Percentiles rank a stretch among this genome's conserved stretches.
Conservation (phyloP, 2,329 filamentous ascomycete species). For the Colletotrichum gigasporum region DNA sequence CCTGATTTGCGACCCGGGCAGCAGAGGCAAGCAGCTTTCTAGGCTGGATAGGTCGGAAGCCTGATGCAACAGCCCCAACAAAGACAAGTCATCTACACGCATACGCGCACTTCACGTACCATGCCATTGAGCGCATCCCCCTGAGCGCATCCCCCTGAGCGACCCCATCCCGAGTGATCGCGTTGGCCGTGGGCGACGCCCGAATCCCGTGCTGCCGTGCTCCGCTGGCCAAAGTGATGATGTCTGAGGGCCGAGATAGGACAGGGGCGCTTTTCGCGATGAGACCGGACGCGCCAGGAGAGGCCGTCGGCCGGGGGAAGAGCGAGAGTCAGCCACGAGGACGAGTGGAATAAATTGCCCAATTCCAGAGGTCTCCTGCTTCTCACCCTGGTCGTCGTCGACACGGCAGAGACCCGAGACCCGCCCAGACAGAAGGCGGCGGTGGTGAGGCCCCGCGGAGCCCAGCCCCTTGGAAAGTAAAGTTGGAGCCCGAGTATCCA, state of each 20-base stretch:
- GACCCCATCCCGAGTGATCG: neutral
- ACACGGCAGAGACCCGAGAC: slow-evolving; percentile 28
- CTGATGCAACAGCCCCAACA: slow-evolving; percentile 14
- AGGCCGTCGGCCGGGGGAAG: slow-evolving; percentile 25
- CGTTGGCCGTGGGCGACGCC: neutral
- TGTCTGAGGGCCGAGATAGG: neutral
- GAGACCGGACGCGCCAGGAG: slow-evolving; percentile 28
- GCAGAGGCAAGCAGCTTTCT: neutral
- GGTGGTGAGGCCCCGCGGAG: slow-evolving; percentile 9
- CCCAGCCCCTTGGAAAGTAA: slow-evolving; percentile 23
- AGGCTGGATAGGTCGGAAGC: slow-evolving; percentile 6
- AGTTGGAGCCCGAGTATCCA: slow-evolving; percentile 1
- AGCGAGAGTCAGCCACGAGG: slow-evolving; percentile 20
- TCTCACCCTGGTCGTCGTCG: slow-evolving; percentile 24
- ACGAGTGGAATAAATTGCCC: slow-evolving; percentile 27
- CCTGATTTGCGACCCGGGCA: neutral
- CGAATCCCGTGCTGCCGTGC: neutral
- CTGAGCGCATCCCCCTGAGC: too few relatives aligned
- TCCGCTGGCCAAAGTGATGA: neutral
- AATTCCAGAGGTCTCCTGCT: slow-evolving; percentile 25
- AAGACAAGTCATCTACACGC: slow-evolving; percentile 30
- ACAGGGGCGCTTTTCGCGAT: slow-evolving; percentile 3
- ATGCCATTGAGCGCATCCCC: slow-evolving; percentile 8
- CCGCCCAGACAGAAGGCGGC: slow-evolving; percentile 22
- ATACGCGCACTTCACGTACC: slow-evolving; percentile 1